Evolutionary conservation across 2,329 filamentous ascomycete genomes (phyloP), one percentile per base, ranked within the genome.

Genomic region (Reticulascus tulasneorum): DNA sequence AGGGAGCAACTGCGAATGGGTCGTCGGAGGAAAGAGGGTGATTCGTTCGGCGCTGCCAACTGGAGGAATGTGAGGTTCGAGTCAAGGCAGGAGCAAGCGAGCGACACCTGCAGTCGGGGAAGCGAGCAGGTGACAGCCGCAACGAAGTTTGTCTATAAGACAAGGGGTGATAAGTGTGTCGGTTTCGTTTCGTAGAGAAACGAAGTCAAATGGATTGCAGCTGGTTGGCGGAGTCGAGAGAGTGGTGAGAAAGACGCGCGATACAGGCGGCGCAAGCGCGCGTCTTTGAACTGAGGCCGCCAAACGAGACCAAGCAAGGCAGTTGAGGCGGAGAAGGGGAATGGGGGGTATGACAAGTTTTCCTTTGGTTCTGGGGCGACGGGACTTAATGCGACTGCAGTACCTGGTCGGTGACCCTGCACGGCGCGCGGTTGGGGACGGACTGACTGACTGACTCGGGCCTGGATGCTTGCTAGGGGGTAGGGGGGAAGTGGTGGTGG

Each of bases 351-450:
- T 32, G 37, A 40, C n/a, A n/a, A 31, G 39, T 28, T 35, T 40
- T 35, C 40, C 36, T 42, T 40, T 42, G 28, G 22, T 36, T 33
- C 37, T 40, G 37, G 37, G 23, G 23, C 35, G 28, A 24, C 25
- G 18, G 37, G 15, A 27, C 37, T 32, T 28, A 27, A 35, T 40
- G 36, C 35, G 39, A 42, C 39, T 31, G n/a, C 29, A n/a, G n/a
- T 28, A 32, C 33, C 17, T n/a, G n/a, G 25, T 27, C 29, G 29
- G 30, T 40, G 21, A 37, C 32, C 39, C 37, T 42, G 40, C 40
- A 42, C 40, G 40, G 40, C 31, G 40, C 40, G 28, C 40, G 22
- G 20, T 36, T 23, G 27, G 40, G 32, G 37, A 42, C 37, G 39
- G 35, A 37, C 40, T 36, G 32, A 37, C 28, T n/a, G n/a, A n/a